A percentile compares a stretch with the other conserved stretches of the same genome.
Evolutionary conservation across 106 monocot species (phyloP).

Genomic region (Xerophyta viscosa): DNA sequence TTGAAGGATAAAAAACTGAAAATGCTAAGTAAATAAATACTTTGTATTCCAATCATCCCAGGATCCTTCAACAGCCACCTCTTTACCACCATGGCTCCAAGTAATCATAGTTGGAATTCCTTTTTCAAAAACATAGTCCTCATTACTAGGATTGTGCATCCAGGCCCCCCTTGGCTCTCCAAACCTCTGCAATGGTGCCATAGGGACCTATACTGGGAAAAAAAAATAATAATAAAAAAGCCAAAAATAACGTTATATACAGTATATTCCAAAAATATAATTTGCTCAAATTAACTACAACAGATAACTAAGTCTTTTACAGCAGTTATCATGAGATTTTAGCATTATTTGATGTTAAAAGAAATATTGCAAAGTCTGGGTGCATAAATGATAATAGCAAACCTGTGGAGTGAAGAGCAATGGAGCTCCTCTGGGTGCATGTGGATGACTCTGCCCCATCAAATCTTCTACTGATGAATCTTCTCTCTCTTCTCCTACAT

Average conservation of each 20-base stretch:
- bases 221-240: background rate
- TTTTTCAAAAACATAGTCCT: conserved; percentile 15
- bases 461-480: conserved; percentile 10
- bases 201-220: conserved; percentile 16
- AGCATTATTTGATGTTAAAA: no score
- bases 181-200: conserved; percentile 19
- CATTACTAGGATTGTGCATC: conserved; percentile 10
- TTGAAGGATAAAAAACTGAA: background rate
- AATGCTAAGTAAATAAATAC: conserved; percentile 9
- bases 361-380: background rate
- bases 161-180: conserved; percentile 12
- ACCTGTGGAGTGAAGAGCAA: conserved; percentile 41
- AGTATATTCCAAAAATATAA: no score
- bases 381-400: no score
- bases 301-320: no score
- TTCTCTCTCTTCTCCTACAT: conserved; percentile 8
- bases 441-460: conserved; percentile 34
- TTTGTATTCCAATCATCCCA: conserved; percentile 64
- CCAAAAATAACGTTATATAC: no score
- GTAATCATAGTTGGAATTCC: conserved; percentile 58
- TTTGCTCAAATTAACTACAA: no score
- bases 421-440: conserved; percentile 21
- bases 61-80: conserved; percentile 57
- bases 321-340: no score
- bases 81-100: conserved; percentile 60